These are phyloP conservation scores for Ceratobasidium sp. DNA, from an alignment of 1,284 basidiomycete species.

Conservation along the genomic window DNA sequence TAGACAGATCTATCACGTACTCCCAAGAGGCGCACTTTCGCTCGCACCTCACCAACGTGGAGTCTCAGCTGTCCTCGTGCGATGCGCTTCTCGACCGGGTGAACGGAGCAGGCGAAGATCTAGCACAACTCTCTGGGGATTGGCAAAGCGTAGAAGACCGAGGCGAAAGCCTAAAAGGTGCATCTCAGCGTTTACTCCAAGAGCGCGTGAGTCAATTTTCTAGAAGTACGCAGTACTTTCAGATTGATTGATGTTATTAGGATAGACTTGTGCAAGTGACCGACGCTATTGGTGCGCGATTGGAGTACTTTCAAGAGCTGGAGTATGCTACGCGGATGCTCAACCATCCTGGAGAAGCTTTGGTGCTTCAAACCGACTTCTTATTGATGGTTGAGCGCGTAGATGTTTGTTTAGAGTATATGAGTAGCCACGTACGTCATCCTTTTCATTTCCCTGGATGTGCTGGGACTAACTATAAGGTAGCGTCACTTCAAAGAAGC, in stretches of 20 bases:
- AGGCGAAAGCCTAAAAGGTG: constrained; percentile 86
- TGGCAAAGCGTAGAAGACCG: constrained; percentile 90
- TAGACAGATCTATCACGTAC: constrained; percentile 89
- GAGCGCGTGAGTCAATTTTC: constrained; percentile 73
- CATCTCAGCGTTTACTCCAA: constrained; percentile 88
- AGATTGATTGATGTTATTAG: constrained; percentile 56
- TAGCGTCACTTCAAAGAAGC: constrained; percentile 92
- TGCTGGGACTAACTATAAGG: constrained; percentile 14
- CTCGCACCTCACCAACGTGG: constrained; percentile 80
- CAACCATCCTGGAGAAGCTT: constrained; percentile 90
- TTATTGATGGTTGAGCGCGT: constrained; percentile 93
- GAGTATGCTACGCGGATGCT: constrained; percentile 91
- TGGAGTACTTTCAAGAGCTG: constrained; percentile 93
- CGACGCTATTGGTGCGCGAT: constrained; percentile 78
- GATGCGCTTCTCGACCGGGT: constrained; percentile 77
- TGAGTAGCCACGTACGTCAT: constrained; percentile 82
- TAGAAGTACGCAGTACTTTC: background rate
- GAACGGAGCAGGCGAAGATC: constrained; percentile 76
- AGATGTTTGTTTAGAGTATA: constrained; percentile 90
- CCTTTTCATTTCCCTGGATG: background rate
- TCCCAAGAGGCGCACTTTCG: constrained; percentile 92
- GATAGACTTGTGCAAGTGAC: constrained; percentile 83
- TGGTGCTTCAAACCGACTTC: constrained; percentile 90
- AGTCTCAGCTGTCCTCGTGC: constrained; percentile 80
- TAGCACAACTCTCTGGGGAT: constrained; percentile 84